Conservation (phyloP, 805 yeast genomes). For the Cyberlindnera petersonii region DNA sequence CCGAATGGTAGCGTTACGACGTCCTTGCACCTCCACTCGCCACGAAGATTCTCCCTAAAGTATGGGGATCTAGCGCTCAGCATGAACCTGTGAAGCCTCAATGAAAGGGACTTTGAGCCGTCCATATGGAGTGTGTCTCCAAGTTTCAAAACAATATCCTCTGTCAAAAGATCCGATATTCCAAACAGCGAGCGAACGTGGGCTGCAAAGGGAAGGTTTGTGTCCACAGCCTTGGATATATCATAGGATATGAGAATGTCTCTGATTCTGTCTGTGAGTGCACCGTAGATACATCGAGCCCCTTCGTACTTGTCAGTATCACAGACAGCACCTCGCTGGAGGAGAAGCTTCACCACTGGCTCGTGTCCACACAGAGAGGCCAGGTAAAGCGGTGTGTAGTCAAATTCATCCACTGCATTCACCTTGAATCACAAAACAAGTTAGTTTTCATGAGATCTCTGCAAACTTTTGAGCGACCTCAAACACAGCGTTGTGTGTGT, state of each 20-base stretch:
- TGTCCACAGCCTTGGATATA: slow-evolving; percentile 64
- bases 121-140: slow-evolving; percentile 7
- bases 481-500: too few species aligned
- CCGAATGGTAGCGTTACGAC: slow-evolving; percentile 23
- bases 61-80: slow-evolving; percentile 35
- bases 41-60: slow-evolving; percentile 26
- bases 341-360: slow-evolving; percentile 53
- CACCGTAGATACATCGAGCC: slow-evolving; percentile 74
- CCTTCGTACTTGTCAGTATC: slow-evolving; percentile 83
- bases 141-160: slow-evolving; percentile 21
- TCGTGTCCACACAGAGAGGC: slow-evolving; percentile 76
- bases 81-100: slow-evolving; percentile 40
- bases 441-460: neutral
- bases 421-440: too few species aligned
- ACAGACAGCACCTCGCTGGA: slow-evolving; percentile 69
- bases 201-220: slow-evolving; percentile 67
- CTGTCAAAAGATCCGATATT: slow-evolving; percentile 15
- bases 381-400: slow-evolving; percentile 69
- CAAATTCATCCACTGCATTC: slow-evolving; percentile 59
- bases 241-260: slow-evolving; percentile 55
- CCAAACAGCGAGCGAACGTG: slow-evolving; percentile 51
- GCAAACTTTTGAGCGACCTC: too few species aligned
- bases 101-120: slow-evolving; percentile 6
- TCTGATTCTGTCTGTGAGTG: slow-evolving; percentile 63
- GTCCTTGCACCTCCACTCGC: slow-evolving; percentile 25